These are phyloP conservation scores for Cladosporium sp. DNA, from an alignment of 2,329 filamentous ascomycete species.

Conservation along the genomic window DNA sequence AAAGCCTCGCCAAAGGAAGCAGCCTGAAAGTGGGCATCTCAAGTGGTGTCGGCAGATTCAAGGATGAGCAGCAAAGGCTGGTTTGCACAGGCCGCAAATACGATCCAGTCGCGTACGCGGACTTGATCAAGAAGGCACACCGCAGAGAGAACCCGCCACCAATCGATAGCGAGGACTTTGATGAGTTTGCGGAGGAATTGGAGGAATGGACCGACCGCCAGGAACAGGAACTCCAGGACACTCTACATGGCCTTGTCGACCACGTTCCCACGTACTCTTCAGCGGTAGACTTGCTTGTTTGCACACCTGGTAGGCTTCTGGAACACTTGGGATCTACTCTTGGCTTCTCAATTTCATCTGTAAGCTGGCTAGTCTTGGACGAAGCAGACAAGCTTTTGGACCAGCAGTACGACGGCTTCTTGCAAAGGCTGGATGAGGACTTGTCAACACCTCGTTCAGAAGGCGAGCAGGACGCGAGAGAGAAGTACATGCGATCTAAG, in stretches of 20 bases:
- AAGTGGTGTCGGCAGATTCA: conserved; percentile 75
- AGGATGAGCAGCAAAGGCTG: conserved; percentile 61
- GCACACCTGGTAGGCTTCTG: conserved; percentile 86
- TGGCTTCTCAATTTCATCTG: conserved; percentile 74
- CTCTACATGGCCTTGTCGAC: conserved; percentile 51
- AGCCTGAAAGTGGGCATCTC: conserved; percentile 78
- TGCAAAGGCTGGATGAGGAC: conserved; percentile 29
- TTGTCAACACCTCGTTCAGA: conserved; percentile 22
- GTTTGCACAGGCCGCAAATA: conserved; percentile 62
- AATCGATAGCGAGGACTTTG: conserved; percentile 38
- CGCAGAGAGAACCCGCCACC: conserved; percentile 37
- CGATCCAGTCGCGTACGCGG: conserved; percentile 61
- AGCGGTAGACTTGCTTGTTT: conserved; percentile 83
- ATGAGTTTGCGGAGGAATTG: conserved; percentile 26
- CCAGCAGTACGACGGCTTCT: conserved; percentile 51
- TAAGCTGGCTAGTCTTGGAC: conserved; percentile 89
- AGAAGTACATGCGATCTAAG: conserved; percentile 27
- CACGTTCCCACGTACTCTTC: conserved; percentile 68
- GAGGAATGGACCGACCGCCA: conserved; percentile 19
- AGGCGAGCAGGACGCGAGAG: conserved; percentile 30
- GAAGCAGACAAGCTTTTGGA: conserved; percentile 91
- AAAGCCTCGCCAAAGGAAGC: conserved; percentile 73
- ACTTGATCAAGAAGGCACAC: conserved; percentile 45
- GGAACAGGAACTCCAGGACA: conserved; percentile 39
- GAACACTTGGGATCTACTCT: conserved; percentile 84